Base-by-base conservation (phyloP, 192 early-diverging fungal genomes). In the Chytriomyces sp. region DNA sequence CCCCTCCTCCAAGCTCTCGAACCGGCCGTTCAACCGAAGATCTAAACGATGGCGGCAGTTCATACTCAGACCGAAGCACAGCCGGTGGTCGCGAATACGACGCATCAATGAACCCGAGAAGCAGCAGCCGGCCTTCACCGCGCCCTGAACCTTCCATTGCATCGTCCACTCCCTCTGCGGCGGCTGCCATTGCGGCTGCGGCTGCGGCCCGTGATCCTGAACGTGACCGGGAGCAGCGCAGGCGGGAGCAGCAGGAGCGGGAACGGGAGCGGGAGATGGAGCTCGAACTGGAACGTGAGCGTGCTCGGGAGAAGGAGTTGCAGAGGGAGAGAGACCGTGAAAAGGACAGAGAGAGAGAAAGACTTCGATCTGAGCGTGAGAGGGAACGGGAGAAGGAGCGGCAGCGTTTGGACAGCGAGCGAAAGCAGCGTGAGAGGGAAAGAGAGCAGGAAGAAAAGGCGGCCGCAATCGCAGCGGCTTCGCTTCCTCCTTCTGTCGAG, bases 221-320 rank as follows among this genome's bases (percentile, higher is more conserved):
- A 46, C 44, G 46, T 81, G 82, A 82, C 5, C 16, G 74, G 11
- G 45, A 59, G 6, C 20, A 72, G 6, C 63, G 71, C 13, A 76
- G 79, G 67, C 65, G 77, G 60, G 76, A 77, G 63, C 66, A 59
- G 43, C 46, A 76, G 64, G 60, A 70, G 60, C 76, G 78, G 53
- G 73, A 84, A 20, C 69, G 67, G 23, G 82, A 82, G 70, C 46
- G 76, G 24, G 78, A 79, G 44, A 26, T 18, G n/a, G 73, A 75
- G 44, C 24, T 45, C 13, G 80, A 73, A 50, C 78, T 59, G 1
- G 61, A 79, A 64, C 59, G 64, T n/a, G 75, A 79, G 50, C 23
- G 44, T 1, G 45, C 24, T 20, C 67, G 67, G 7, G 77, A 69
- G 67, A 78, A 70, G 77, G 78, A 79, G 72, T 3, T 72, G 16